These are phyloP conservation scores for Penicillium lagena DNA, from an alignment of 495 filamentous ascomycete species.

Conservation along the genomic window DNA sequence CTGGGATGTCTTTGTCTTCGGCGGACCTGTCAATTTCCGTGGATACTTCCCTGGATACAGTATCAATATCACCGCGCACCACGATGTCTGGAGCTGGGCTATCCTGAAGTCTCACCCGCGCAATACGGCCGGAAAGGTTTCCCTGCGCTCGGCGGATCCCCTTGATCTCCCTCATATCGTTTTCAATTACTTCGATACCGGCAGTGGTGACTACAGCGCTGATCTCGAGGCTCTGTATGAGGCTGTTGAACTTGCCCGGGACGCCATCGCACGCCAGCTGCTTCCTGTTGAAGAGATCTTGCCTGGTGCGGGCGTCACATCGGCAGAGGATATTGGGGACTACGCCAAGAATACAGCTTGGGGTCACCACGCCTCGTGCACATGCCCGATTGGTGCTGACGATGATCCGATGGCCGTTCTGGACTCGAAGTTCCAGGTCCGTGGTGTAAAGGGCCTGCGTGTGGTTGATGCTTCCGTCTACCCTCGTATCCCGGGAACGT, in stretches of 20 bases:
- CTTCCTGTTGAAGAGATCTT: constrained; percentile 27
- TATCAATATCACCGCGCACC: constrained; percentile 15
- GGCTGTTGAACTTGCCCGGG: constrained; percentile 32
- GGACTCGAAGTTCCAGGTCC: constrained; percentile 46
- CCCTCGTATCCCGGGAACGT: constrained; percentile 45
- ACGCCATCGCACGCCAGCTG: constrained; percentile 17
- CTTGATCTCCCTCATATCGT: constrained; percentile 47
- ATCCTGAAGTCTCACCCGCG: constrained; percentile 48
- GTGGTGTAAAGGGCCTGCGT: constrained; percentile 41
- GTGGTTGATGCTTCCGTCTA: constrained; percentile 53
- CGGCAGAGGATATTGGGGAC: constrained; percentile 32
- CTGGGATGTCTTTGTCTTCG: constrained; percentile 47
- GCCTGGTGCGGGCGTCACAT: constrained; percentile 30
- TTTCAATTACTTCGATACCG: constrained; percentile 47
- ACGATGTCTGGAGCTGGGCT: constrained; percentile 41
- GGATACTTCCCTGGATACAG: constrained; percentile 33
- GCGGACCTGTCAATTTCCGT: constrained; percentile 45
- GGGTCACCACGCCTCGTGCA: constrained; percentile 48
- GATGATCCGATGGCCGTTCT: constrained; percentile 47
- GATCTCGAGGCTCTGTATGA: constrained; percentile 41
- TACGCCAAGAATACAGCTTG: constrained; percentile 40
- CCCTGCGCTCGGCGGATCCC: constrained; percentile 32
- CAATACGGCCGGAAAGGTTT: constrained; percentile 35
- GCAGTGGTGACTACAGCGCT: constrained; percentile 18
- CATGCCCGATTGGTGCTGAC: constrained; percentile 44